Evolutionary conservation across 2,329 filamentous ascomycete genomes (phyloP).

Genomic region (Zopfia rhizophila): DNA sequence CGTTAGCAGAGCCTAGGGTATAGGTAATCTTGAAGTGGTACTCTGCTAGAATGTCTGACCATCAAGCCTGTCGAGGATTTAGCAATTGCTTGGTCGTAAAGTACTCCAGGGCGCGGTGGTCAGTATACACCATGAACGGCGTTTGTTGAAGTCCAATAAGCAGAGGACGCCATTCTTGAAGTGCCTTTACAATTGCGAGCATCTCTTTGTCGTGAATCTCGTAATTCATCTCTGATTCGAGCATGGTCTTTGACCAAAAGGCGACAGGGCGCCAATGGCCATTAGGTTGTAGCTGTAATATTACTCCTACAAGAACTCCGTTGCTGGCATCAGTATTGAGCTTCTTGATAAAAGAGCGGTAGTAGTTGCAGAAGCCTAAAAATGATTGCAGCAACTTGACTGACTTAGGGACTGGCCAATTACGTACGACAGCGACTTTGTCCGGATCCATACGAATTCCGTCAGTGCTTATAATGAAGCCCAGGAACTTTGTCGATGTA

Average conservation of each 20-base stretch:
- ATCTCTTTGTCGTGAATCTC: constrained; percentile 16
- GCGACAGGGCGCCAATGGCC: constrained; percentile 3
- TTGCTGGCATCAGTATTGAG: constrained; percentile 4
- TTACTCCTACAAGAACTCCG: neutral
- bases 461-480: constrained; percentile 6
- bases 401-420: constrained; percentile 31
- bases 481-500: constrained; percentile 14
- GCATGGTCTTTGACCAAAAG: constrained; percentile 7
- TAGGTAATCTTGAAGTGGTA: constrained; percentile 11
- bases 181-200: constrained; percentile 1
- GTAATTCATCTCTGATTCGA: constrained; percentile 2
- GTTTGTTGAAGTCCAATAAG: neutral
- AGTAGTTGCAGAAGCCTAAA: constrained; percentile 49
- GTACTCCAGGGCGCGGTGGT: constrained; percentile 9
- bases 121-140: constrained; percentile 1
- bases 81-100: constrained; percentile 8
- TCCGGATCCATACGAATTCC: constrained; percentile 9
- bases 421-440: constrained; percentile 22
- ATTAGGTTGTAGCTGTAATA: neutral
- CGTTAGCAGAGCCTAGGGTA: constrained; percentile 1
- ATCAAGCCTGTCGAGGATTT: constrained; percentile 5
- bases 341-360: constrained; percentile 40
- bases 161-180: constrained; percentile 7
- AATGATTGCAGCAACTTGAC: constrained; percentile 36
- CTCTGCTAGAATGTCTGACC: neutral